These are phyloP conservation scores for Metschnikowia anglica DNA, from an alignment of 805 yeast species.

Conservation along the genomic window DNA sequence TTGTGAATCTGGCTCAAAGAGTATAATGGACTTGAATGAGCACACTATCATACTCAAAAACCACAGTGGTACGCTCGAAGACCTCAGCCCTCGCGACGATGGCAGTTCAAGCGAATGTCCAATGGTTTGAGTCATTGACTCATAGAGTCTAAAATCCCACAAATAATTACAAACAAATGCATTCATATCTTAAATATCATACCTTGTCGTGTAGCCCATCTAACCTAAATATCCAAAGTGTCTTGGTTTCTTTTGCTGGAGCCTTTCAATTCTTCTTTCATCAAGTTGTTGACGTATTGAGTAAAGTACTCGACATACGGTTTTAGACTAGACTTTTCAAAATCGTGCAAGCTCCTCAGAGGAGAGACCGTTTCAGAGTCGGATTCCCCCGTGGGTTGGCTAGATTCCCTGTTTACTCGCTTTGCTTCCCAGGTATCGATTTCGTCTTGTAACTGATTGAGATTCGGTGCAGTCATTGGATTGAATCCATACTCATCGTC, in stretches of 20 bases:
- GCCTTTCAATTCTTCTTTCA: constrained; percentile 51
- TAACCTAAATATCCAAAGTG: constrained; percentile 32
- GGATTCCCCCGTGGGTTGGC: constrained; percentile 25
- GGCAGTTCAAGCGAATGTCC: constrained; percentile 4
- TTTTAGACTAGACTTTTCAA: constrained; percentile 65
- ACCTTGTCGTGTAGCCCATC: too few species aligned
- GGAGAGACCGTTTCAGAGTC: constrained; percentile 20
- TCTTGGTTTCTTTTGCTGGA: constrained; percentile 29
- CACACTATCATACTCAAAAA: constrained; percentile 40
- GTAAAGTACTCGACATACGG: constrained; percentile 70
- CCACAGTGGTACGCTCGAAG: constrained; percentile 37
- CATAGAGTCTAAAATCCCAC: constrained; percentile 23
- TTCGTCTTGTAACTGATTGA: constrained; percentile 62
- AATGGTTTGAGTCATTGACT: background rate
- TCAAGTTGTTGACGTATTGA: constrained; percentile 55
- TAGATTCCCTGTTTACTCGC: constrained; percentile 29
- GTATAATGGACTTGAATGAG: constrained; percentile 16
- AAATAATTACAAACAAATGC: background rate
- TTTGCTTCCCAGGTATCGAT: constrained; percentile 50
- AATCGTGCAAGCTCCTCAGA: constrained; percentile 38
- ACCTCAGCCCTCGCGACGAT: constrained; percentile 13
- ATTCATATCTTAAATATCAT: too few species aligned
- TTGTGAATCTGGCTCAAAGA: constrained; percentile 4
- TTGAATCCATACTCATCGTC: constrained; percentile 58
- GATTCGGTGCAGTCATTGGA: constrained; percentile 78